Base-by-base conservation (phyloP, 345 rosid genomes). In the Eucalyptus dawsonii region DNA sequence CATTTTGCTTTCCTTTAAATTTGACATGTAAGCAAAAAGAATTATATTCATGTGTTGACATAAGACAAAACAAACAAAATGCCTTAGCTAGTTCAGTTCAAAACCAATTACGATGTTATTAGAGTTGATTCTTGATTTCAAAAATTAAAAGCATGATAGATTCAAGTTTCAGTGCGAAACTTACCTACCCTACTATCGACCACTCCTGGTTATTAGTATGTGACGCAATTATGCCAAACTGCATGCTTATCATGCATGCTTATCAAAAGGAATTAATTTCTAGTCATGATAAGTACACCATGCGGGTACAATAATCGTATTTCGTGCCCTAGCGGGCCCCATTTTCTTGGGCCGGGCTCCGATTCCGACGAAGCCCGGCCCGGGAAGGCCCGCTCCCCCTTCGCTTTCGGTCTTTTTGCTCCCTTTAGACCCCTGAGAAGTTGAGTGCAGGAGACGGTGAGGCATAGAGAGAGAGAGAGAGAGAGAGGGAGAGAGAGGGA, bases 31-130 rank as follows among this genome's bases (percentile, higher is more conserved):
- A 51, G 21, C 2, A 51, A 51, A 51, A 51, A 51, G 8, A 51
- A 51, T 6, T 16, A 51, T 51, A 16, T 51, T 16, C 21, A 6
- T 16, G 21, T 50, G 53, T 50, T 50, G 53, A 50, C 21, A 29
- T 62, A 29, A 27, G 31, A 62, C 14, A 8, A 62, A 62, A 62
- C 31, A 27, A 62, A 29, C 16, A 12, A 14, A 7, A 8, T 25
- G 40, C 40, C 11, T 3, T 16, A 8, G 1, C 3, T 8, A 1
- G 6, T 8, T 67, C 1, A 3, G 2, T 31, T 67, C 6, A 6
- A n/a, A 29, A 31, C 11, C 3, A 15, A 3, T n/a, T 8, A 4
- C 6, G 0, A 4, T 14, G 3, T 8, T 3, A 5, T n/a, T 1
- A 67, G 1, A 31, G 80, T n/a, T 1, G 9, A 8, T 65, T 5